These are phyloP conservation scores for Puccinia sorghi DNA, from an alignment of 1,284 basidiomycete species.

Conservation along the genomic window DNA sequence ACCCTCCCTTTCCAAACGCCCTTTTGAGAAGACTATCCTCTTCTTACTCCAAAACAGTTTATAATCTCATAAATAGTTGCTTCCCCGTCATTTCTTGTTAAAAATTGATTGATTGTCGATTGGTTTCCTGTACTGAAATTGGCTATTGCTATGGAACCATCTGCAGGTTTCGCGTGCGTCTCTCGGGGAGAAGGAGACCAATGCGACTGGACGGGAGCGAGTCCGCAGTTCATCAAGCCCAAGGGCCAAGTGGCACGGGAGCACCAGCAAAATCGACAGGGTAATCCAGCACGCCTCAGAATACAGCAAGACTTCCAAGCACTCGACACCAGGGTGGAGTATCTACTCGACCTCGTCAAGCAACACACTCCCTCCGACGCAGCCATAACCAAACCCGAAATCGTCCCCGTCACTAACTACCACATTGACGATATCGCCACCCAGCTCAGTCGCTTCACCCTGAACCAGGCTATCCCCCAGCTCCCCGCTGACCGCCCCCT, in stretches of 20 bases:
- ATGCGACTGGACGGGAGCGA: conserved; percentile 35
- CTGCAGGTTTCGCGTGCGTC: conserved; percentile 34
- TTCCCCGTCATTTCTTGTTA: not conserved
- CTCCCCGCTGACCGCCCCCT: not conserved
- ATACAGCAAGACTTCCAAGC: conserved; percentile 26
- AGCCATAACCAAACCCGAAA: conserved; percentile 4
- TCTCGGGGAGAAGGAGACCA: conserved; percentile 40
- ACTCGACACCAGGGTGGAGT: not conserved
- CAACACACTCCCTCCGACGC: not conserved
- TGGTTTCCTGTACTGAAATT: not conserved
- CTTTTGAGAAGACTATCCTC: too few species aligned
- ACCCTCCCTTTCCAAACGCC: too few species aligned
- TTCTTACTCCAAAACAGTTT: too few species aligned
- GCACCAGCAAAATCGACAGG: not conserved
- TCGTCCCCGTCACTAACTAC: conserved; percentile 25
- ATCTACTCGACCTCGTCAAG: conserved; percentile 15
- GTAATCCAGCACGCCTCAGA: conserved; percentile 12
- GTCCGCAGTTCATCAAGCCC: conserved; percentile 27
- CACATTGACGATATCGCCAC: conserved; percentile 33
- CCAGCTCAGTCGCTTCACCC: conserved; percentile 34
- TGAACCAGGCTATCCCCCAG: conserved; percentile 28
- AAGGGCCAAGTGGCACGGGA: conserved; percentile 5
- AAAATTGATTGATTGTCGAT: not conserved
- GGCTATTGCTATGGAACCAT: not conserved
- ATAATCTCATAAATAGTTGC: not conserved